Evolutionary conservation across 441 rosid genomes (phyloP).

Genomic region (Erodium texanum): DNA sequence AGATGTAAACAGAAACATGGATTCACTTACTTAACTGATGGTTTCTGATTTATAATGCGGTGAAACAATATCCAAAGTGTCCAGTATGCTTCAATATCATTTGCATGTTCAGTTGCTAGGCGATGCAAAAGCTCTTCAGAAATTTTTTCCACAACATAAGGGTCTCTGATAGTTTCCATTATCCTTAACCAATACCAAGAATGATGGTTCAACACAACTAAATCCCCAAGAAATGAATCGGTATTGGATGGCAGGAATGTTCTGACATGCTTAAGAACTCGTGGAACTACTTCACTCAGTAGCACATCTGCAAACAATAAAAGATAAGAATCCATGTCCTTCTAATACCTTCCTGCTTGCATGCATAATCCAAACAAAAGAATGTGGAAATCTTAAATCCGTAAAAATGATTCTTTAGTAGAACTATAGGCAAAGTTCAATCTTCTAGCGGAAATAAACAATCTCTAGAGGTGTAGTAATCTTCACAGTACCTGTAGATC

Average conservation of each 20-base stretch:
- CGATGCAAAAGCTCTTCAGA: constrained; percentile 74
- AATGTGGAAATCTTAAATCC: background rate
- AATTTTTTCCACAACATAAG: constrained; percentile 66
- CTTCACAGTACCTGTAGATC: constrained; percentile 64
- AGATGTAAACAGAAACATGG: constrained; percentile 10
- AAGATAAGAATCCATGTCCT: constrained; percentile 8
- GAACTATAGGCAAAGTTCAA: constrained; percentile 1
- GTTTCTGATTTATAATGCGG: constrained; percentile 32
- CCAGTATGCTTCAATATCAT: constrained; percentile 85
- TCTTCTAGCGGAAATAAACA: constrained; percentile 4
- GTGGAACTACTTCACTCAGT: constrained; percentile 53
- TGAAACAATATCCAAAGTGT: constrained; percentile 66
- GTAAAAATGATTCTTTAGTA: background rate
- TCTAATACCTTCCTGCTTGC: background rate
- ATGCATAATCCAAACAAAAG: background rate
- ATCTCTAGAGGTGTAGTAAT: constrained; percentile 10
- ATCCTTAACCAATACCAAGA: constrained; percentile 55
- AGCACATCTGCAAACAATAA: constrained; percentile 63
- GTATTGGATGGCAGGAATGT: constrained; percentile 37
- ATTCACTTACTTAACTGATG: constrained; percentile 56
- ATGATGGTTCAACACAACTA: constrained; percentile 36
- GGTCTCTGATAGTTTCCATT: constrained; percentile 63
- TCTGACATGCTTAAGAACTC: constrained; percentile 47
- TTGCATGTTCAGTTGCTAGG: constrained; percentile 45
- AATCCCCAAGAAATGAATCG: constrained; percentile 30